Base-by-base conservation (phyloP, 495 filamentous ascomycete species). In the Penicillium steckii region DNA sequence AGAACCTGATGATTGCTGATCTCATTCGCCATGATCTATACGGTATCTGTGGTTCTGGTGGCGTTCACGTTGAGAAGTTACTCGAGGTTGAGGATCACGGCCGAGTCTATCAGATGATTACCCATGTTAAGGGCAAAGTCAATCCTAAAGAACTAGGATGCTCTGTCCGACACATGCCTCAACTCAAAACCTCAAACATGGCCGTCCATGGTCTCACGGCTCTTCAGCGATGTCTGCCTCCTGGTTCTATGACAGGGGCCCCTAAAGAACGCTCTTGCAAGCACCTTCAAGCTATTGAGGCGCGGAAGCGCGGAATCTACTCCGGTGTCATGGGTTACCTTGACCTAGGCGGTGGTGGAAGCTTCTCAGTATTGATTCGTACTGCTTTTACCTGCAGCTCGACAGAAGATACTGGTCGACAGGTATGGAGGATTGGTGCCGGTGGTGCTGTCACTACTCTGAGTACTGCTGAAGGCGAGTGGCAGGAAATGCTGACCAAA, bases 1-100 rank as follows among this genome's bases (percentile, higher is more conserved):
- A 98, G 71, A 97, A 97, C 61, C 81, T 98, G 6, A 98, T 98
- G 94, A 97, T 98, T 53, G 91, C 96, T 1, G 94, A 97, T 71
- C 76, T 98, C 5, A 91, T 96, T 24, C 80, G 93, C 0, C 93
- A 97, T 64, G 94, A 98, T 67, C 75, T 98, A 18, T 88, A 93
- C 66, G 82, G 84, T 29, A 84, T 95, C 26, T 87, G 85, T 48
- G 86, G 87, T 4, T 76, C 85, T 3, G 86, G 85, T 0, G 78
- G 83, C 46, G 80, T 85, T 1, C 61, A 65, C 17, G 89, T 96
- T 1, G 65, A 70, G 3, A 82, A 90, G 44, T 76, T 97, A 8
- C 85, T 96, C 62, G 75, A 81, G 29, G 88, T 97, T 4, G 94
- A 96, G 66, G 93, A 96, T 58, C 93, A 95, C 63, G 83, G 85